Percentiles rank a stretch among this genome's conserved stretches.
These are phyloP conservation scores for Parasitella parasitica DNA, from an alignment of 371 early-diverging fungal genomes.

Conservation along the genomic window DNA sequence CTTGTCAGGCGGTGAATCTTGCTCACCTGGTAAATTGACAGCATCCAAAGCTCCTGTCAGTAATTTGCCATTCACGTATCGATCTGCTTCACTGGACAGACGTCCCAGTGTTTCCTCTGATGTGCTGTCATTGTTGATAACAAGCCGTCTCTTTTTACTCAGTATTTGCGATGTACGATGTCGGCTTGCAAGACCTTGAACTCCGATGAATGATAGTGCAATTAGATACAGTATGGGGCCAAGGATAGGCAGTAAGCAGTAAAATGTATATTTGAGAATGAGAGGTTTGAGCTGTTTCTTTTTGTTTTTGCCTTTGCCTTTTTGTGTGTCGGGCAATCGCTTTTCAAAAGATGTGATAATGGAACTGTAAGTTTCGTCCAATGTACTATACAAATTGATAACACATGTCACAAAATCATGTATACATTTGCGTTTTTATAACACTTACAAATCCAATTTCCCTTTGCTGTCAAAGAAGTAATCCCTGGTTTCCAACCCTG, in stretches of 20 bases:
- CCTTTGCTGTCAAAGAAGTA: conserved; percentile 47
- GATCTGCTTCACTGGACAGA: neutral
- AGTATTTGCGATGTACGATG: conserved; percentile 24
- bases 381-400: neutral
- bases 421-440: neutral
- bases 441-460: conserved; percentile 44
- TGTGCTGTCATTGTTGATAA: neutral
- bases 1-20: neutral
- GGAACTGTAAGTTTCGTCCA: conserved; percentile 18
- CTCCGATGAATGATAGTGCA: conserved; percentile 17
- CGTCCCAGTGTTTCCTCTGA: neutral
- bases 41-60: conserved; percentile 18
- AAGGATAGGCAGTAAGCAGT: conserved; percentile 3
- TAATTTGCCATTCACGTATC: conserved; percentile 5
- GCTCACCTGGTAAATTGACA: conserved; percentile 13
- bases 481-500: conserved; percentile 54
- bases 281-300: neutral
- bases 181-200: conserved; percentile 34
- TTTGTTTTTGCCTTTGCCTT: neutral
- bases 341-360: conserved; percentile 17
- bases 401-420: neutral
- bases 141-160: neutral
- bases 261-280: neutral
- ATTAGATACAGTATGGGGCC: conserved; percentile 15
- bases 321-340: neutral